Percentiles rank a stretch among this genome's conserved stretches.
phyloP scores from a whole-genome alignment of 2,329 filamentous ascomycete genomes.

The Aspergillus piperis region DNA sequence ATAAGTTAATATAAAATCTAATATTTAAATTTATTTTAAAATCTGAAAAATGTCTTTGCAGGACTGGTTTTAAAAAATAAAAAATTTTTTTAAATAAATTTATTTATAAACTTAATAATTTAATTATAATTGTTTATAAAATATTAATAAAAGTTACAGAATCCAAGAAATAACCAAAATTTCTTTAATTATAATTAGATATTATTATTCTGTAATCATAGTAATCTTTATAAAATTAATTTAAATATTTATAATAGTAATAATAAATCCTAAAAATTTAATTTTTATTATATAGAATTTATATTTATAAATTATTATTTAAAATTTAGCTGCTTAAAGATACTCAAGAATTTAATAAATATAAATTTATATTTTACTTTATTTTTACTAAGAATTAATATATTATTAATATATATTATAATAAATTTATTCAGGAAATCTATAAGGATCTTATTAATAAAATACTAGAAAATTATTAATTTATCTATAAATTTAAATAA shows the following conservation, averaged over 20 bases:
- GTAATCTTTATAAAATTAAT: not conserved
- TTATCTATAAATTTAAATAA: too few relatives aligned
- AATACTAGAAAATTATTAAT: too few relatives aligned
- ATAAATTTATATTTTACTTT: not conserved
- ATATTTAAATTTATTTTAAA: too few relatives aligned
- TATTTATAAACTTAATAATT: too few relatives aligned
- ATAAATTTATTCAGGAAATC: not conserved
- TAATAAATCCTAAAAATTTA: too few relatives aligned
- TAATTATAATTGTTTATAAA: too few relatives aligned
- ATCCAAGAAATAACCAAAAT: not conserved
- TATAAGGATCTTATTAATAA: not conserved
- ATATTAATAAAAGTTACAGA: too few relatives aligned
- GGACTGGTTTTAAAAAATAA: rapidly evolving
- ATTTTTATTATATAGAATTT: not conserved
- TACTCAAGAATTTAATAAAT: not conserved
- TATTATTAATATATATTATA: not conserved
- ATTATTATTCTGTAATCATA: not conserved
- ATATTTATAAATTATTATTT: not conserved
- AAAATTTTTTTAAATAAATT: too few relatives aligned
- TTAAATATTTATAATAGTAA: too few relatives aligned
- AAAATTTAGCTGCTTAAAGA: too few relatives aligned
- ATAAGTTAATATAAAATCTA: too few relatives aligned
- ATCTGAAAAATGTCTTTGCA: too few relatives aligned
- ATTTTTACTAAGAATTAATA: not conserved
- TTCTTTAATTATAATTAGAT: not conserved